phyloP scores from a whole-genome alignment of 345 rosid species.

The Ceriops tagal region DNA sequence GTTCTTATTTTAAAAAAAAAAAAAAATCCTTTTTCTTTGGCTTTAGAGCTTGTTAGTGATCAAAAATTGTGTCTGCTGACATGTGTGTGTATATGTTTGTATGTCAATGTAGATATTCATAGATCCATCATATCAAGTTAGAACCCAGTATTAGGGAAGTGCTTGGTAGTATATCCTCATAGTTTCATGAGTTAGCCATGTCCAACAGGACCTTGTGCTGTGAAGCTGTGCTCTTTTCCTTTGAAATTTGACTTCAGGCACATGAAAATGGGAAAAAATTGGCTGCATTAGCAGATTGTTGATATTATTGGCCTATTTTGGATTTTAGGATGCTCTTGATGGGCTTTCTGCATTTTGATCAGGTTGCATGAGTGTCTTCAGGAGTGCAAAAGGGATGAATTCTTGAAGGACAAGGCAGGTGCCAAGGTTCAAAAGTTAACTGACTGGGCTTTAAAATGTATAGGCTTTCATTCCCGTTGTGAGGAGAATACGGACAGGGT shows the following conservation, averaged over 20 bases:
- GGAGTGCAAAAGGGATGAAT: conserved; percentile 89
- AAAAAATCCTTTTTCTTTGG: too few relatives aligned
- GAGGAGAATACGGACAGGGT: conserved; percentile 57
- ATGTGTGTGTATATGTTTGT: too few relatives aligned
- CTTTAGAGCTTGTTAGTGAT: too few relatives aligned
- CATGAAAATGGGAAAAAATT: background rate
- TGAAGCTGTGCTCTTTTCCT: background rate
- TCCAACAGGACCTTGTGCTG: background rate
- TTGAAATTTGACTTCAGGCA: background rate
- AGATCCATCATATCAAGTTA: too few relatives aligned
- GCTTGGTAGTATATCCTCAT: too few relatives aligned
- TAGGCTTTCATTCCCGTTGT: conserved; percentile 84
- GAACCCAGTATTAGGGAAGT: too few relatives aligned
- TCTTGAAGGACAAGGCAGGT: conserved; percentile 86
- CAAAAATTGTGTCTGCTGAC: too few relatives aligned
- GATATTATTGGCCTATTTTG: background rate
- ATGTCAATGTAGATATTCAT: too few relatives aligned
- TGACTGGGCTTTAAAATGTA: conserved; percentile 94
- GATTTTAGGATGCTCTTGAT: conserved; percentile 6
- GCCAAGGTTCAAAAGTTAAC: conserved; percentile 96
- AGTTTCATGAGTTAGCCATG: background rate
- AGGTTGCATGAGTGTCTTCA: conserved; percentile 96
- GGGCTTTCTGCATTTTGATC: conserved; percentile 20
- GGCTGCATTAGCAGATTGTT: background rate
- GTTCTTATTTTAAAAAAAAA: too few relatives aligned